Base-by-base conservation (phyloP, 192 early-diverging fungal genomes). In the Spizellomyces punctatus region DNA sequence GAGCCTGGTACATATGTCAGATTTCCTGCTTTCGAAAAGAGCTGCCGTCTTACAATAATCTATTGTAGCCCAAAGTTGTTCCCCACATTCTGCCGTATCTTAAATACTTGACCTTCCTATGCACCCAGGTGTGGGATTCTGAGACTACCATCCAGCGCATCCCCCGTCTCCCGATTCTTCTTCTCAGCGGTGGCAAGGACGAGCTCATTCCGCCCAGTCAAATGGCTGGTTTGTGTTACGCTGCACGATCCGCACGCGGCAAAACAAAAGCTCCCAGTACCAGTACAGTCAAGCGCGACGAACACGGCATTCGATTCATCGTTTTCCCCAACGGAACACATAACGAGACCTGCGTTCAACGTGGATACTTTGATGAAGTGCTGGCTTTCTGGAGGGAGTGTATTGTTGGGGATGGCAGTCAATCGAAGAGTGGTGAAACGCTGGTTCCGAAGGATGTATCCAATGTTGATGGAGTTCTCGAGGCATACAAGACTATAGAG, bases 81-180 rank as follows among this genome's bases (percentile, higher is more conserved):
- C 96, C 95, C 42, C 79, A 80, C 64, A 90, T 96, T 5, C 76
- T 97, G 54, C 95, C 95, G 0, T 75, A 88, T 45, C 77, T 95
- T n/a, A 82, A 78, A 56, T 79, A 87, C 46, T 73, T 95, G 10
- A 80, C 89, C 1, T 96, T 92, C 70, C 78, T 97, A 21, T 91
- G 90, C 72, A 92, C 92, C 77, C 93, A 99, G 73, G 86, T 90
- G 56, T 99, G 96, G 96, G 79, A 87, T 63, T 93, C 94, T 12
- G 91, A 95, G 69, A 63, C 70, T 8, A 80, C 83, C 27, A 91
- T 98, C 64, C 76, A 80, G 56, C 79, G 77, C 58, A 90, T 96
- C 41, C 61, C 65, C 8, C 10, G 16, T 6, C 81, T 90, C 10
- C 96, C 95, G 0, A 87, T 94, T 12, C 80, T 95, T 58, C 93